phyloP scores from a whole-genome alignment of 2,329 filamentous ascomycete species.

The Pestalotiopsis sp. region DNA sequence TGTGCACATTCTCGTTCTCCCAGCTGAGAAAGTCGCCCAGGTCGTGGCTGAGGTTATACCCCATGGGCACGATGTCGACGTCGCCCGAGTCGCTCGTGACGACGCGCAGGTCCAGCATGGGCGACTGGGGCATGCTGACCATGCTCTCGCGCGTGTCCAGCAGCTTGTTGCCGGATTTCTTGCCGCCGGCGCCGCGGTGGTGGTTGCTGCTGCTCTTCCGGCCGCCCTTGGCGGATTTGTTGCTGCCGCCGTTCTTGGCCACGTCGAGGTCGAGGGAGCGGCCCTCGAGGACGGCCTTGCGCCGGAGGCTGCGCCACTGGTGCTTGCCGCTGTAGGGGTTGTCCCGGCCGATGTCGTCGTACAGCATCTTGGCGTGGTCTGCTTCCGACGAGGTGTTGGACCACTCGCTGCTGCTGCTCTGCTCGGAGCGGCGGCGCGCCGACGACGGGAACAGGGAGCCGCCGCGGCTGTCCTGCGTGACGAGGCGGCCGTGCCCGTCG shows the following conservation, averaged over 20 bases:
- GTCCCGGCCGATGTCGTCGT: constrained; percentile 29
- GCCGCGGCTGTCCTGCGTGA: constrained; percentile 24
- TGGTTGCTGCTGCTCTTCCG: neutral
- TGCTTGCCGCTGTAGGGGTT: constrained; percentile 28
- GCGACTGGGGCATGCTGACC: constrained; percentile 52
- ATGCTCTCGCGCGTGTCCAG: constrained; percentile 33
- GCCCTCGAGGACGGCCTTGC: constrained; percentile 17
- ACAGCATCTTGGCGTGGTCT: constrained; percentile 10
- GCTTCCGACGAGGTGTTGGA: neutral
- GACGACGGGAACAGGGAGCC: constrained; percentile 34
- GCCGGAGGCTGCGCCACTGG: constrained; percentile 23
- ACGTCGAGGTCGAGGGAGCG: constrained; percentile 11
- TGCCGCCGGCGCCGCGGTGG: constrained; percentile 15
- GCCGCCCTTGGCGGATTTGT: constrained; percentile 13
- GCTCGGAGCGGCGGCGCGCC: constrained; percentile 29
- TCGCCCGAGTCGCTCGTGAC: constrained; percentile 43
- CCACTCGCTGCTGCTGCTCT: constrained; percentile 26
- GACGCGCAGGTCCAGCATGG: constrained; percentile 49
- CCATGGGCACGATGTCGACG: constrained; percentile 55
- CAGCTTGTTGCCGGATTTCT: constrained; percentile 38
- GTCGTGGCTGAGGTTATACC: constrained; percentile 62
- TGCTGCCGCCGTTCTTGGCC: constrained; percentile 8
- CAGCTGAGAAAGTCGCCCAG: constrained; percentile 61
- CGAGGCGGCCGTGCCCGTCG: constrained; percentile 42
- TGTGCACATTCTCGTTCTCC: constrained; percentile 55